Conservation (phyloP, 306 rosid species). For the Fragaria ananassa region DNA sequence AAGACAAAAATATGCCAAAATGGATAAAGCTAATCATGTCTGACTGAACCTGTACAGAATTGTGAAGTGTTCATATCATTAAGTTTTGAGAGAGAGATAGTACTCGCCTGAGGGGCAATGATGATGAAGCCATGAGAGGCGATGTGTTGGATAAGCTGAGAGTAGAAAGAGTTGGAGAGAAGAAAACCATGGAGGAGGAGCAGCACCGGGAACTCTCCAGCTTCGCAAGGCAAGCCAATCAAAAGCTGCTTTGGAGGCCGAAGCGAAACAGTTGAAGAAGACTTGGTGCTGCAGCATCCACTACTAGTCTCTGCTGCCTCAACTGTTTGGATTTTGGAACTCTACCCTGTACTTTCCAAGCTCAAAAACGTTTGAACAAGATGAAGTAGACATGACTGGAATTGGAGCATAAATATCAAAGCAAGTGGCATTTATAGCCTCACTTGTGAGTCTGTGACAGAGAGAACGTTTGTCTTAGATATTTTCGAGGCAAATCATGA, state of each 20-base stretch:
- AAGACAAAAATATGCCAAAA: not conserved
- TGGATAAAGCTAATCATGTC: not conserved
- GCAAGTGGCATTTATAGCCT: conserved; percentile 3
- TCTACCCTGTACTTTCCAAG: conserved; percentile 40
- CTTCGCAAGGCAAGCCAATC: conserved; percentile 61
- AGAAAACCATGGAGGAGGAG: conserved; percentile 69
- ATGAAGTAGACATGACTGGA: conserved; percentile 32
- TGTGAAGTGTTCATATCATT: not conserved
- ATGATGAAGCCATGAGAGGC: conserved; percentile 93
- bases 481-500: not conserved
- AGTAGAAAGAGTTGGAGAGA: conserved; percentile 69
- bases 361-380: conserved; percentile 41
- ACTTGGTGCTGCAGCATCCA: not conserved
- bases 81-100: not conserved
- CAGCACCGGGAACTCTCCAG: conserved; percentile 60
- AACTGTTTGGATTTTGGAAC: conserved; percentile 22
- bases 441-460: not conserved
- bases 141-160: conserved; percentile 65
- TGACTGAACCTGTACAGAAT: not conserved
- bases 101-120: conserved; percentile 70
- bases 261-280: conserved; percentile 12
- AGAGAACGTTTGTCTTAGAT: not conserved
- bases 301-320: conserved; percentile 20
- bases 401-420: not conserved
- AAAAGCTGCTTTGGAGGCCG: conserved; percentile 74